phyloP scores from a whole-genome alignment of 2,329 filamentous ascomycete species.

The Pyrenochaeta sp. region DNA sequence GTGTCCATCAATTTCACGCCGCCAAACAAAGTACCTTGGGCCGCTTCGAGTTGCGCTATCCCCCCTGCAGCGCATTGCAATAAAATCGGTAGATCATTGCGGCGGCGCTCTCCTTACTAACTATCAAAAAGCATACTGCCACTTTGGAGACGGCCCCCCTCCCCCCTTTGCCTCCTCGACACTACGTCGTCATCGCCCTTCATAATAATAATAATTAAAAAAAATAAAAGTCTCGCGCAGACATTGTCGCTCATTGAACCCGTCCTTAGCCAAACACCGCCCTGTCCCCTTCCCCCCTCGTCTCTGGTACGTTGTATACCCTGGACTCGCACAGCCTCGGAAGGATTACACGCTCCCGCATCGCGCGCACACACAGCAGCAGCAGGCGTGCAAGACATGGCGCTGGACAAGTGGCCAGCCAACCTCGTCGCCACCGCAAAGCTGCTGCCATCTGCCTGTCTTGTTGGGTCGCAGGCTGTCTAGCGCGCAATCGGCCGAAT shows the following conservation, averaged over 20 bases:
- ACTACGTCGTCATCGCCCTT: neutral
- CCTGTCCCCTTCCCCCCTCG: constrained; percentile 12
- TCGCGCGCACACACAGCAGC: neutral
- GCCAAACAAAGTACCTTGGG: constrained; percentile 7
- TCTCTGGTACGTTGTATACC: constrained; percentile 27
- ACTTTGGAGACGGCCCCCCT: neutral
- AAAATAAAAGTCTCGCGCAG: constrained; percentile 8
- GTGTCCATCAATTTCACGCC: too few relatives aligned
- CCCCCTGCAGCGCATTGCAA: constrained; percentile 12
- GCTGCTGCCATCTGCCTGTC: constrained; percentile 7
- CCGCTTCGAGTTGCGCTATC: constrained; percentile 11
- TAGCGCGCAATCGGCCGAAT: constrained; percentile 1
- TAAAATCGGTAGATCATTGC: constrained; percentile 15
- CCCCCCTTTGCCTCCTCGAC: neutral
- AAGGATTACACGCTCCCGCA: constrained; percentile 2
- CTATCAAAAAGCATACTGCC: too few relatives aligned
- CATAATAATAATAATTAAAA: too few relatives aligned
- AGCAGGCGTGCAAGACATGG: constrained; percentile 7
- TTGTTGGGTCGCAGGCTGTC: constrained; percentile 1
- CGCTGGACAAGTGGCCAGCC: neutral
- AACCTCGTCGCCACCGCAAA: constrained; percentile 4
- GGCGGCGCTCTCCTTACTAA: constrained; percentile 21
- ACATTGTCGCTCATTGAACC: constrained; percentile 17
- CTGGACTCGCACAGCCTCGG: constrained; percentile 12
- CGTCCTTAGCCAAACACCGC: too few relatives aligned